phyloP scores from a whole-genome alignment of 331 rosid species.

The Pyracantha coccinea region DNA sequence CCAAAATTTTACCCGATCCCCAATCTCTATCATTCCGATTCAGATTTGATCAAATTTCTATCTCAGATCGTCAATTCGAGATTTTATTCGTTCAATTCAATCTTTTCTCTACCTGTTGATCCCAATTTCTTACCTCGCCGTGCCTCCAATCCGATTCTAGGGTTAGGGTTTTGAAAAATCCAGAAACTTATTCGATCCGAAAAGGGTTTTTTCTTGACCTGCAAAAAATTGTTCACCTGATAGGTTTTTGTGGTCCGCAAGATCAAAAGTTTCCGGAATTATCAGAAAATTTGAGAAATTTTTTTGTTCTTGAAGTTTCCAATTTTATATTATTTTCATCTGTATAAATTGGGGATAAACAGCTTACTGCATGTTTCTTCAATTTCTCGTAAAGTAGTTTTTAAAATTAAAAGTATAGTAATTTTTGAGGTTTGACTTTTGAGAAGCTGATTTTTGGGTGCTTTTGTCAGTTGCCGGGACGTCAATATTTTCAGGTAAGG shows the following conservation, averaged over 20 bases:
- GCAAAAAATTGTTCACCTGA: not conserved
- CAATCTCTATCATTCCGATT: not conserved
- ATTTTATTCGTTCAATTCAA: not conserved
- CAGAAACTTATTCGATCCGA: not conserved
- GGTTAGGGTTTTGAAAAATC: slow-evolving; percentile 4
- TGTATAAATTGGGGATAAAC: not conserved
- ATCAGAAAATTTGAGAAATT: not conserved
- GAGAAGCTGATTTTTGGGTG: slow-evolving; percentile 1
- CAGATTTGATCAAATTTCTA: not conserved
- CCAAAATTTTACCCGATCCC: slow-evolving; percentile 4
- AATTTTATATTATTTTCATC: not conserved
- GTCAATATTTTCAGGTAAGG: slow-evolving; percentile 11
- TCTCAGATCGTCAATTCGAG: not conserved
- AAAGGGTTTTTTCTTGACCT: not conserved
- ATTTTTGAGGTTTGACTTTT: not conserved
- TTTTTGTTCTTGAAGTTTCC: not conserved
- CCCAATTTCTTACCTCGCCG: not conserved
- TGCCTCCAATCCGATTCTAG: slow-evolving; percentile 10
- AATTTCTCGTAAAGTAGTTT: not conserved
- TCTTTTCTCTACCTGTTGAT: slow-evolving; percentile 1
- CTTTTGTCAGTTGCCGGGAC: not conserved
- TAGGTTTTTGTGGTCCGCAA: not conserved
- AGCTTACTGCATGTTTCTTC: not conserved
- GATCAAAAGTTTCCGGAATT: not conserved
- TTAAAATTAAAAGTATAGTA: not conserved